These are phyloP conservation scores for Mrakia blollopis DNA, from an alignment of 768 basidiomycete species.

Conservation along the genomic window DNA sequence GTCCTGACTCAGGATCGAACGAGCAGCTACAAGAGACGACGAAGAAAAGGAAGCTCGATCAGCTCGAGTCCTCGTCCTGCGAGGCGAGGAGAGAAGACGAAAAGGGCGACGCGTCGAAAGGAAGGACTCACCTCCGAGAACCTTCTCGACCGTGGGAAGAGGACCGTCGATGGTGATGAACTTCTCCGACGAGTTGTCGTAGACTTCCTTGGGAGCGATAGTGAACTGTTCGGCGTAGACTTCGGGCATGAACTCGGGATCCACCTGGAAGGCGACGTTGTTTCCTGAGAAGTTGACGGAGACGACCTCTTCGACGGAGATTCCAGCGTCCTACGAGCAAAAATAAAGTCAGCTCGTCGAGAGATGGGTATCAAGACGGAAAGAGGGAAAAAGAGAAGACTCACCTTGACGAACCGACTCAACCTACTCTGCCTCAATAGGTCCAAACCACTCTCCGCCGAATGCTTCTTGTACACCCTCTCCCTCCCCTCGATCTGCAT, in stretches of 20 bases:
- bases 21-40: slow-evolving; percentile 49
- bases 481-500: slow-evolving; percentile 42
- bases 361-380: background rate
- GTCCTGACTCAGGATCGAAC: slow-evolving; percentile 81
- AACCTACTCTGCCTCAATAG: slow-evolving; percentile 29
- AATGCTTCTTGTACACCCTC: slow-evolving; percentile 27
- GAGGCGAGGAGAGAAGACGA: background rate
- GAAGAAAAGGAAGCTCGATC: background rate
- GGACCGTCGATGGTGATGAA: slow-evolving; percentile 46
- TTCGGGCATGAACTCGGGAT: slow-evolving; percentile 71
- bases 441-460: slow-evolving; percentile 12
- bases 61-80: background rate
- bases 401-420: slow-evolving; percentile 28
- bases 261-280: slow-evolving; percentile 67
- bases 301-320: slow-evolving; percentile 60
- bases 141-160: slow-evolving; percentile 35
- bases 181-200: background rate
- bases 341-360: background rate
- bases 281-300: slow-evolving; percentile 21
- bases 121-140: slow-evolving; percentile 39
- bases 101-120: background rate
- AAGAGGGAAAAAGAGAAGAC: background rate
- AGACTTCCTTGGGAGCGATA: background rate
- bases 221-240: slow-evolving; percentile 82
- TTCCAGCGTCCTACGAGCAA: slow-evolving; percentile 66